These are phyloP conservation scores for Diplogelasinospora grovesii DNA, from an alignment of 495 filamentous ascomycete species.

Conservation along the genomic window DNA sequence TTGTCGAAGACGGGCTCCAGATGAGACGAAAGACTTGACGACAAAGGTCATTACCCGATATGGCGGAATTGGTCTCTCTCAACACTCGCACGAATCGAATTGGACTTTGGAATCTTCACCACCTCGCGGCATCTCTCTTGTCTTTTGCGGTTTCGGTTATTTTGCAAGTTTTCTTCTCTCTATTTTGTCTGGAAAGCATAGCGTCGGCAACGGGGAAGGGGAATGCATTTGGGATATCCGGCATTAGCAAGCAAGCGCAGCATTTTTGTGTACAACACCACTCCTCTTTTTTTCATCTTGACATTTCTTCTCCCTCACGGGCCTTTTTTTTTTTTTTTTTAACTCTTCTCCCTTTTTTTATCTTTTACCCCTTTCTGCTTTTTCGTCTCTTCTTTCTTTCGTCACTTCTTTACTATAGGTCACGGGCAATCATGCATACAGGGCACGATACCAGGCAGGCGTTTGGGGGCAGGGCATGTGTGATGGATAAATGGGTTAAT, in stretches of 20 bases:
- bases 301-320: too few relatives aligned
- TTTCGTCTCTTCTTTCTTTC: slow-evolving; percentile 4
- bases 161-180: slow-evolving; percentile 3
- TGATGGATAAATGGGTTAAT: slow-evolving; percentile 10
- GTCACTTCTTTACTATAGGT: not conserved
- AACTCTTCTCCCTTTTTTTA: not conserved
- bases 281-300: slow-evolving; percentile 1
- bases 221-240: slow-evolving; percentile 14
- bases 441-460: slow-evolving; percentile 29
- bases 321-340: slow-evolving; percentile 5
- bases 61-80: not conserved
- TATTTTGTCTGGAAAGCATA: slow-evolving; percentile 19
- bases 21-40: not conserved
- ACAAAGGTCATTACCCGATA: not conserved
- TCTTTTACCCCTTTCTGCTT: slow-evolving; percentile 4
- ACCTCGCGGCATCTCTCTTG: not conserved
- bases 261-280: slow-evolving; percentile 13
- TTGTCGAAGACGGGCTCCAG: slow-evolving; percentile 23
- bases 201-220: slow-evolving; percentile 15
- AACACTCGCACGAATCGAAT: not conserved
- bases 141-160: slow-evolving; percentile 2
- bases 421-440: slow-evolving; percentile 17
- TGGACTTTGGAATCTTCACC: not conserved
- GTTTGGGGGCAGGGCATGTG: slow-evolving; percentile 20
- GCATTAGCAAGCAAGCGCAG: slow-evolving; percentile 15